Evolutionary conservation across 2,329 filamentous ascomycete species (phyloP).

Genomic region (Didymella segeticola): DNA sequence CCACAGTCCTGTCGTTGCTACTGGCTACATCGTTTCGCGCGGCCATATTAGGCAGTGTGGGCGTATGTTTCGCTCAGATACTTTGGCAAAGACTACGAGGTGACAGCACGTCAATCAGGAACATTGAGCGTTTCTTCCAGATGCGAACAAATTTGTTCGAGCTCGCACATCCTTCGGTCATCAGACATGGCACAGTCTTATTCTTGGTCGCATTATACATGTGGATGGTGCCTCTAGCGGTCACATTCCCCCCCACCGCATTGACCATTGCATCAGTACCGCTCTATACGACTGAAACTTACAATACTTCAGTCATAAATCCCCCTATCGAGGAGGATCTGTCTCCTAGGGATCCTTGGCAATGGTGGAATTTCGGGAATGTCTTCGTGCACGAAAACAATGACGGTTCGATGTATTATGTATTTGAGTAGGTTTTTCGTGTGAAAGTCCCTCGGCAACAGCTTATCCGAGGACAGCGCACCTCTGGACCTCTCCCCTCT

Average conservation of each 20-base stretch:
- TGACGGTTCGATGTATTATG: too few relatives aligned
- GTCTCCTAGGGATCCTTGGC: too few relatives aligned
- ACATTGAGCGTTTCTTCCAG: background rate
- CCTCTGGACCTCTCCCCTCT: too few relatives aligned
- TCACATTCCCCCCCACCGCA: constrained; percentile 17
- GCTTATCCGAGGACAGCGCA: too few relatives aligned
- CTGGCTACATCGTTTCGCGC: background rate
- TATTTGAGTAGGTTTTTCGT: too few relatives aligned
- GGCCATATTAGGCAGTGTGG: background rate
- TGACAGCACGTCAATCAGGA: background rate
- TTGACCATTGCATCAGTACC: constrained; percentile 4
- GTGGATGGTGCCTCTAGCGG: constrained; percentile 9
- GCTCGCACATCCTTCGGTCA: background rate
- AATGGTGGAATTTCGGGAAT: too few relatives aligned
- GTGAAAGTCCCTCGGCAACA: too few relatives aligned
- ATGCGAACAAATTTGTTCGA: background rate
- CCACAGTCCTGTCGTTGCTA: background rate
- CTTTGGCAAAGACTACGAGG: background rate
- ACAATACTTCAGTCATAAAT: constrained; percentile 7
- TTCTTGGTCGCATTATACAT: background rate
- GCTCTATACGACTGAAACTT: background rate
- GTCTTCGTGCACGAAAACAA: too few relatives aligned
- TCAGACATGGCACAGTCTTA: background rate
- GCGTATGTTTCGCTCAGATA: background rate
- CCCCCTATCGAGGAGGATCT: background rate